Percentiles rank a stretch among this genome's conserved stretches.
phyloP scores from a whole-genome alignment of 202 grass and related monocot species.

The Setaria viridis region DNA sequence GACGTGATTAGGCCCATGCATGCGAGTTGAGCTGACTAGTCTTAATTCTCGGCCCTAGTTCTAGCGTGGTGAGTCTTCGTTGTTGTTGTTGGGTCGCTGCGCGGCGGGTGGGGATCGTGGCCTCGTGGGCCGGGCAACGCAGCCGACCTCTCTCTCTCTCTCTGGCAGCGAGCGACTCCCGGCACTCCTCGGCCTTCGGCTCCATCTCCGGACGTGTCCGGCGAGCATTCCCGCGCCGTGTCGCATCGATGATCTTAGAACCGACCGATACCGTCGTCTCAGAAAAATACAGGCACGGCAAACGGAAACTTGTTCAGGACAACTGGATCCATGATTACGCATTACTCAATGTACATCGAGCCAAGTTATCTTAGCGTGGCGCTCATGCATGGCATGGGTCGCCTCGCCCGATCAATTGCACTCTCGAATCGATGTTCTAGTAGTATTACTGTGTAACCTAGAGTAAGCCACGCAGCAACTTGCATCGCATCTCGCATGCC shows the following conservation, averaged over 20 bases:
- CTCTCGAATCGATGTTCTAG: slow-evolving; percentile 8
- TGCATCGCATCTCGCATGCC: background rate
- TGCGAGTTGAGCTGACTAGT: too few relatives aligned
- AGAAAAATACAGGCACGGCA: background rate
- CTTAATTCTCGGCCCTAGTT: too few relatives aligned
- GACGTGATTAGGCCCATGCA: too few relatives aligned
- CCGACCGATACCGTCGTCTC: background rate
- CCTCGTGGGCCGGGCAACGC: too few relatives aligned
- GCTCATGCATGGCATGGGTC: slow-evolving; percentile 2
- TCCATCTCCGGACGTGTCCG: background rate
- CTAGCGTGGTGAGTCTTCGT: too few relatives aligned
- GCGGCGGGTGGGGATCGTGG: too few relatives aligned
- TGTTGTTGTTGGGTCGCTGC: too few relatives aligned
- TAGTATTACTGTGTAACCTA: background rate
- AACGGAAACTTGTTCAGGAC: background rate
- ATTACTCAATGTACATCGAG: background rate
- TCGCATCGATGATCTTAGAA: background rate
- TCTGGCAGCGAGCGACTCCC: too few relatives aligned
- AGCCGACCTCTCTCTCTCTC: too few relatives aligned
- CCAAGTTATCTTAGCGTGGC: background rate
- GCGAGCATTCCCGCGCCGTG: background rate
- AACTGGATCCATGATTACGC: slow-evolving; percentile 35
- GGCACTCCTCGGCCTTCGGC: background rate
- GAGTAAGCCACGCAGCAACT: background rate
- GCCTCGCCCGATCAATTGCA: slow-evolving; percentile 35